Evolutionary conservation across 345 rosid genomes (phyloP).

Genomic region (Pseudoturritis turrita): DNA sequence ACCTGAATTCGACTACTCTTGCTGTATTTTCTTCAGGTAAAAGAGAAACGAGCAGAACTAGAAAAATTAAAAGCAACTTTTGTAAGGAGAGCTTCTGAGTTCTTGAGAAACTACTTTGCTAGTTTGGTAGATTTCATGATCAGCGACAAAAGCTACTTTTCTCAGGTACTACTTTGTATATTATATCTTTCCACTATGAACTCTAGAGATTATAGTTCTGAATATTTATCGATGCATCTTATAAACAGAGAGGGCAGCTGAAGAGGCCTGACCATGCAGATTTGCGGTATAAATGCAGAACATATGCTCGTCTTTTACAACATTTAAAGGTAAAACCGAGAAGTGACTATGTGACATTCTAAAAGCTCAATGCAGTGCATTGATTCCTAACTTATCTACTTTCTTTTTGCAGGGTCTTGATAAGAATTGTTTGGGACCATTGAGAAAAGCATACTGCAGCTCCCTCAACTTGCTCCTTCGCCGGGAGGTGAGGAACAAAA

Average conservation of each 20-base stretch:
- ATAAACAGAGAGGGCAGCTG: conserved; percentile 87
- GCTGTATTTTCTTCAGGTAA: conserved; percentile 48
- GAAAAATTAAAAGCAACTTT: conserved; percentile 71
- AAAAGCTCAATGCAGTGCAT: conserved; percentile 1
- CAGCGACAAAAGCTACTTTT: conserved; percentile 96
- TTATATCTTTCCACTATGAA: neutral
- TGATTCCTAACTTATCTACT: neutral
- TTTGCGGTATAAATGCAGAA: conserved; percentile 96
- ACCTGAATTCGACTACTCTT: conserved; percentile 12
- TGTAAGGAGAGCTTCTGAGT: conserved; percentile 92
- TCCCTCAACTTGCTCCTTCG: conserved; percentile 97
- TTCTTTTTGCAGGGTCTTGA: conserved; percentile 71
- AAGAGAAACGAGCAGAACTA: conserved; percentile 83
- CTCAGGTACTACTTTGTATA: conserved; percentile 57
- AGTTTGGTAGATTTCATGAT: conserved; percentile 99
- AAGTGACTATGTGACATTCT: neutral
- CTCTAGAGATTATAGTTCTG: conserved; percentile 6
- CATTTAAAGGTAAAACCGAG: conserved; percentile 70
- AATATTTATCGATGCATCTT: conserved; percentile 14
- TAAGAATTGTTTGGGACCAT: conserved; percentile 75
- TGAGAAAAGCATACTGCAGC: conserved; percentile 97
- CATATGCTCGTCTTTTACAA: conserved; percentile 97
- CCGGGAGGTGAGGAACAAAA: conserved; percentile 69
- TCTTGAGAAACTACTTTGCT: conserved; percentile 91
- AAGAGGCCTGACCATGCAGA: conserved; percentile 99